Evolutionary conservation across 176 grass and related monocot species (phyloP), one percentile per base, ranked within the genome.

Genomic region (Guadua angustifolia): DNA sequence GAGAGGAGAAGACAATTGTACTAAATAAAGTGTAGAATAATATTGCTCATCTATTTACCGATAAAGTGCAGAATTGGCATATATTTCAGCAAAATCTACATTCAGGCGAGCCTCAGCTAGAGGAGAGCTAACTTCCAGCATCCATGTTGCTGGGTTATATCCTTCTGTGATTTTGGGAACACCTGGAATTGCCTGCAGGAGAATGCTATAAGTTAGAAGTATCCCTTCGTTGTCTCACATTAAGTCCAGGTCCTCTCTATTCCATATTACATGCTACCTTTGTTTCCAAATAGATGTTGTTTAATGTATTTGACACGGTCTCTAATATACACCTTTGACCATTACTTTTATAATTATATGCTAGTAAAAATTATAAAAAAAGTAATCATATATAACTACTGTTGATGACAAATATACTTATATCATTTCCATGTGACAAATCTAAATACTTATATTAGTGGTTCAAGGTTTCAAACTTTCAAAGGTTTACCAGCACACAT

Each of bases 71-170:
- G 95, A 98, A 63, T 83, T 79, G 43, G 87, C 84, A 87, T 98
- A 98, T 82, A 93, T 79, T 80, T 98, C 92, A 84, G 87, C 85
- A 90, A 95, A 98, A 32, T 93, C 86, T 24, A 98, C 10, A 15
- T 90, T 85, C 36, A 93, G 64, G 50, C 22, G 73, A 88, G 92
- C 82, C 83, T 95, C 93, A 24, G 88, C 78, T 75, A 84, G 46
- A 46, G 91, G 58, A 19, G 91, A 79, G 59, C 82, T 98, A 73
- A 98, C 84, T 84, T 98, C 95, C 29, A 98, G 57, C 83, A 93
- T 88, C 95, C 95, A 98, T 51, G 95, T 98, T 22, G 95, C 95
- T 59, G 95, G 95, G 69, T 98, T 98, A 71, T 93, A 89, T 38
- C 91, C 93, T 75, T 91, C 84, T 79, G 83, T 76, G 66, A 95